Evolutionary conservation across 164 flowering plant species (phyloP).

Genomic region (Piper betle): DNA sequence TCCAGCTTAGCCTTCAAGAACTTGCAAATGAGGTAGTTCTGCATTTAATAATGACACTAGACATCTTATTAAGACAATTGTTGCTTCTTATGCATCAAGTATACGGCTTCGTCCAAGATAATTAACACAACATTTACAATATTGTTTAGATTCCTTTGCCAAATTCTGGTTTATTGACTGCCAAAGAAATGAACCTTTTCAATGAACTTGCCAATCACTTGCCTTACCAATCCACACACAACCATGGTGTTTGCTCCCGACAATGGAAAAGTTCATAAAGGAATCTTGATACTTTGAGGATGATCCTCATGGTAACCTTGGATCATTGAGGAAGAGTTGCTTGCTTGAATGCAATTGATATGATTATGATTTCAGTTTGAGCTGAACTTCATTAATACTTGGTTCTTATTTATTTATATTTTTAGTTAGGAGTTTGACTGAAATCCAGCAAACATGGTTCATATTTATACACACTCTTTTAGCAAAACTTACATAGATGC

Average conservation of each 20-base stretch:
- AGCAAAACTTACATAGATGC: too few relatives aligned
- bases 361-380: constrained; percentile 51
- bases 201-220: constrained; percentile 31
- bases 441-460: too few relatives aligned
- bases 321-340: constrained; percentile 40
- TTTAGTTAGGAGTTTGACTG: constrained; percentile 8
- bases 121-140: constrained; percentile 22
- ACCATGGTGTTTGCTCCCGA: constrained; percentile 41
- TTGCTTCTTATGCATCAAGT: constrained; percentile 40
- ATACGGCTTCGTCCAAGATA: constrained; percentile 17
- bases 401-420: constrained; percentile 22
- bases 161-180: constrained; percentile 32
- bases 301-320: constrained; percentile 59
- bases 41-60: constrained; percentile 51
- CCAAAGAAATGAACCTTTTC: constrained; percentile 24
- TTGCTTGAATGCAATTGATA: constrained; percentile 45
- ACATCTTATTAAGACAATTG: constrained; percentile 29
- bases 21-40: constrained; percentile 47
- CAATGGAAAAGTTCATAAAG: constrained; percentile 29
- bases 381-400: too few relatives aligned
- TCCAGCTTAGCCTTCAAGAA: constrained; percentile 36
- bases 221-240: constrained; percentile 52
- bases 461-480: too few relatives aligned
- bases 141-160: constrained; percentile 66
- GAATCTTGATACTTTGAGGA: constrained; percentile 35